Evolutionary conservation across 345 rosid species (phyloP), one percentile per base, ranked within the genome.

Genomic region (Rubroshorea leprosula): DNA sequence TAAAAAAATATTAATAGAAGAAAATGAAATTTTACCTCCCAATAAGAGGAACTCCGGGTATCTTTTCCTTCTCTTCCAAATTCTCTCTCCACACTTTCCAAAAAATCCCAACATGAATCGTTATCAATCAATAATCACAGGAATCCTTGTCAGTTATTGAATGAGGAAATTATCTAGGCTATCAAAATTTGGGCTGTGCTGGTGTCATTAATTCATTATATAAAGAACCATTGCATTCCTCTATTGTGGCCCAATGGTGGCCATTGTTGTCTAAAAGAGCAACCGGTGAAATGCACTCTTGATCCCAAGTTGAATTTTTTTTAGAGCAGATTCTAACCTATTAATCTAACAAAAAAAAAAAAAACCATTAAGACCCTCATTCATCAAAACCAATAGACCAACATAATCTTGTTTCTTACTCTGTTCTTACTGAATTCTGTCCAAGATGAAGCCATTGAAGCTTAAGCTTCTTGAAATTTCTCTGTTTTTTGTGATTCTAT

Each of bases 371-470:
- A 25, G 52, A 16, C 23, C 53, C 61, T 35, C n/a, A 17, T 49
- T 41, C 38, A 50, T 45, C 22, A 35, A 2, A 35, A 10, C 41
- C 11, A 27, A 8, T 35, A 35, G 11, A 35, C 12, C 41, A 35
- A 35, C 41, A 35, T 6, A 35, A 3, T 35, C 41, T 35, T 35
- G 41, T 43, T 47, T 19, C 27, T n/a, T 12, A 43, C 54, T 58
- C 20, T 44, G 12, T 38, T 29, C 43, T 50, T 55, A 45, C 22
- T 45, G 23, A 51, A 14, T 13, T 70, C 47, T 18, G 18, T n/a
- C 23, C 47, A 51, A 60, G 62, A 74, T 56, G 76, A 62, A 72
- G 71, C 38, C 17, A 26, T 20, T 63, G 65, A 60, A 55, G 51
- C 49, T 68, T 44, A 46, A 53, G 60, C 54, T 63, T 31, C 61